A percentile compares a stretch with the other conserved stretches of the same genome.
Evolutionary conservation across 2,329 filamentous ascomycete genomes (phyloP).

Genomic region (Corynespora cassiicola): DNA sequence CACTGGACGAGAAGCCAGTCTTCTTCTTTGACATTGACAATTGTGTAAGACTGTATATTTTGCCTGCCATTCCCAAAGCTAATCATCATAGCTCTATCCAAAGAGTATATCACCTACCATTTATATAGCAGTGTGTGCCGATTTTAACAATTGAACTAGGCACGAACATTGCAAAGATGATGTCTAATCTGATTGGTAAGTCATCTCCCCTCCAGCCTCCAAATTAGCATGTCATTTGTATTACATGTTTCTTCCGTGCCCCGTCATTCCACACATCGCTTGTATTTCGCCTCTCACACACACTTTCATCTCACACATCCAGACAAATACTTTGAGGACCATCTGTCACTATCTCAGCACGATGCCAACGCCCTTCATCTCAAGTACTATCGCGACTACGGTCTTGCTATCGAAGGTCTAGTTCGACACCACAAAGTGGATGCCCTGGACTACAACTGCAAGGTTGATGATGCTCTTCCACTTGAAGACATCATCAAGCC

Average conservation of each 20-base stretch:
- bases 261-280: not conserved
- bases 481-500: constrained; percentile 84
- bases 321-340: constrained; percentile 68
- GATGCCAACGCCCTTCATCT: constrained; percentile 87
- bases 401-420: constrained; percentile 94
- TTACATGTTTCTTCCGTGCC: constrained; percentile 37
- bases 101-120: constrained; percentile 65
- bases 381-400: constrained; percentile 95
- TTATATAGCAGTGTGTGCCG: no score
- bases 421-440: constrained; percentile 95
- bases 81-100: constrained; percentile 71
- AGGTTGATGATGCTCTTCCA: constrained; percentile 94
- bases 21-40: constrained; percentile 97
- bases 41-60: constrained; percentile 65
- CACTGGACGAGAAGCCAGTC: constrained; percentile 58
- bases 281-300: constrained; percentile 7
- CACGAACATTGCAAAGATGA: constrained; percentile 83
- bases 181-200: constrained; percentile 78
- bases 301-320: constrained; percentile 1
- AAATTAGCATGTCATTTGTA: constrained; percentile 61
- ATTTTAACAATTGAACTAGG: no score
- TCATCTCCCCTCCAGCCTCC: not conserved
- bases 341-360: constrained; percentile 74
- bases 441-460: constrained; percentile 88
- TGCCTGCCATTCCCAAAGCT: not conserved